A percentile compares a stretch with the other conserved stretches of the same genome.
phyloP scores from a whole-genome alignment of 345 rosid genomes.

The Alliaria petiolata region DNA sequence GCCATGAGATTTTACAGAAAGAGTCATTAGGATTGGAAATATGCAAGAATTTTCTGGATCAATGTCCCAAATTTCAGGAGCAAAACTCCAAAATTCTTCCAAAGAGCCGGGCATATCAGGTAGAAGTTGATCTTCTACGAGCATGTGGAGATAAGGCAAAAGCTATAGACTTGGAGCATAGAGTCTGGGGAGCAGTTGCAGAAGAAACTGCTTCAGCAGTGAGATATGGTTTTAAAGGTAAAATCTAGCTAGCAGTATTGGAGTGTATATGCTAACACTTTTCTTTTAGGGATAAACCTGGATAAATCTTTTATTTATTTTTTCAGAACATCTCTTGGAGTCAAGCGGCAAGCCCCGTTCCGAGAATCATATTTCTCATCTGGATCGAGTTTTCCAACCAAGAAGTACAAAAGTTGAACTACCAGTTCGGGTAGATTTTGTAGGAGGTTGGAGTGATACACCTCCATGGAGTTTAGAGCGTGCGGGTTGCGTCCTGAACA shows the following conservation, averaged over 20 bases:
- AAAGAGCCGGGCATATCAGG: slow-evolving; percentile 86
- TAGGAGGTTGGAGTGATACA: slow-evolving; percentile 98
- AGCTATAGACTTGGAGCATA: slow-evolving; percentile 59
- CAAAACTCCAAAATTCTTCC: slow-evolving; percentile 88
- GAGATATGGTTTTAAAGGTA: slow-evolving; percentile 92
- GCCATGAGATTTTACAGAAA: slow-evolving; percentile 82
- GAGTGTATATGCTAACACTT: neutral
- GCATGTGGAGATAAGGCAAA: slow-evolving; percentile 61
- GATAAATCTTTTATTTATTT: slow-evolving; percentile 21
- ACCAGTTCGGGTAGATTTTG: slow-evolving; percentile 94
- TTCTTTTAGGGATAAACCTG: neutral
- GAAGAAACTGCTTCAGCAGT: slow-evolving; percentile 96
- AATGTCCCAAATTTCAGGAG: slow-evolving; percentile 66
- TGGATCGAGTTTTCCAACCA: slow-evolving; percentile 33
- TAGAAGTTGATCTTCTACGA: slow-evolving; percentile 85
- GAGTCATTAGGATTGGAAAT: slow-evolving; percentile 53
- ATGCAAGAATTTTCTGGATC: slow-evolving; percentile 67
- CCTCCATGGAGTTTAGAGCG: slow-evolving; percentile 99
- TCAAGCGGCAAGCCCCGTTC: slow-evolving; percentile 28
- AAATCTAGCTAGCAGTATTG: neutral
- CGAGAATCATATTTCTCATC: slow-evolving; percentile 23
- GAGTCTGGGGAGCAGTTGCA: slow-evolving; percentile 90
- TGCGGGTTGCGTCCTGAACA: slow-evolving; percentile 86
- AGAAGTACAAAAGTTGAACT: slow-evolving; percentile 67
- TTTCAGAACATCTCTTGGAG: slow-evolving; percentile 62